Evolutionary conservation across 768 basidiomycete species (phyloP), one percentile per base, ranked within the genome.

Genomic region (Tephrocybe sp.): DNA sequence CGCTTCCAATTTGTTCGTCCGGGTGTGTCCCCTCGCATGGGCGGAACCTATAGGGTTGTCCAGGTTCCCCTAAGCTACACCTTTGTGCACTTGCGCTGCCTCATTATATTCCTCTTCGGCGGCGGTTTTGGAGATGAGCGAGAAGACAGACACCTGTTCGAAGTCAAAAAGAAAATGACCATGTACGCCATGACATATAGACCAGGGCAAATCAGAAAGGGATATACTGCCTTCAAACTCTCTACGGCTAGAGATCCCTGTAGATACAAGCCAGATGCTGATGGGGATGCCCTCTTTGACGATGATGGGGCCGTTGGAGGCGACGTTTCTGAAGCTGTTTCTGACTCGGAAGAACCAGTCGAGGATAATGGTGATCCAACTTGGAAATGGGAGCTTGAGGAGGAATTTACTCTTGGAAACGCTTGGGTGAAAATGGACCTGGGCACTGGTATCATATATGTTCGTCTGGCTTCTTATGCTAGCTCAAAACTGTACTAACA

Each of bases 11-110:
- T 84, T 42, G 63, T 80, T 38, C 71, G 74, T 37, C 53, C 61
- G 11, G 63, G 65, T 37, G 27, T 63, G 2, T 57, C 57, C 9
- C 63, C 66, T 1, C 60, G 61, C 9, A 64, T 69, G 46, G 78
- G 82, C 4, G 79, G 81, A 4, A 73, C 84, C 3, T 79, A 81
- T 58, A 77, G 86, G 45, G 67, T 88, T 45, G 79, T 80, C 4
- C 86, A 86, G 54, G 83, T 87, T 7, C 87, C 87, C 0, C 68
- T 80, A 22, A 85, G 75, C 60, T 88, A 87, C 61, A 84, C 83
- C 0, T 82, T 90, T 55, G 69, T 76, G 0, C 85, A 85, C 57
- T 69, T 90, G 4, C 78, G 79, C 33, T 75, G 73, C 39, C 74
- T 90, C 40, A 71, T 88, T 23, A 66, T 75, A 6, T 89, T 80